These are phyloP conservation scores for Hypoxylon sp. DNA, from an alignment of 2,329 filamentous ascomycete genomes.

Conservation along the genomic window DNA sequence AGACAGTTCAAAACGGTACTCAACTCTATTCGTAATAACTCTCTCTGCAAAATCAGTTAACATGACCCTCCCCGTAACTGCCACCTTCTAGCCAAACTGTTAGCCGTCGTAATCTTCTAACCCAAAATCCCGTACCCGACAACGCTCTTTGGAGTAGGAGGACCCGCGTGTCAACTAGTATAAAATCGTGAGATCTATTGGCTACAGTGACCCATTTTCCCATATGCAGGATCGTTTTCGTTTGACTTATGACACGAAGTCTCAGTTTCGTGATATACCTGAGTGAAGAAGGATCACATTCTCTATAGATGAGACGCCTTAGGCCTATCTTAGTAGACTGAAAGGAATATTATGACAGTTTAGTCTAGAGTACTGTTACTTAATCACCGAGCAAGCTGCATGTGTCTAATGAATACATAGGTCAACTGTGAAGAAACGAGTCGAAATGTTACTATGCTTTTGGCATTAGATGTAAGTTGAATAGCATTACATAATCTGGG, in stretches of 20 bases:
- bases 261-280: not conserved
- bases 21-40: not conserved
- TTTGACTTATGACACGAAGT: not conserved
- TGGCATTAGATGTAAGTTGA: not conserved
- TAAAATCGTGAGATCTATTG: not conserved
- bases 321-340: not conserved
- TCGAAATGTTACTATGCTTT: not conserved
- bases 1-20: not conserved
- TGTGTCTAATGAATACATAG: too few species aligned
- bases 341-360: not conserved
- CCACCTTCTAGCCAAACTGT: not conserved
- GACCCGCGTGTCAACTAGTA: not conserved
- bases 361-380: too few species aligned
- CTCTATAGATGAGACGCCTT: not conserved
- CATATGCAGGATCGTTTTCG: not conserved
- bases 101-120: not conserved
- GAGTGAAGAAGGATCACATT: not conserved
- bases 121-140: not conserved
- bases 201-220: not conserved
- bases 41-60: not conserved
- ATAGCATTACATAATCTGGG: slow-evolving; percentile 17
- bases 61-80: not conserved
- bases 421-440: not conserved
- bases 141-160: too few species aligned
- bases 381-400: too few species aligned